Conservation (phyloP, 495 filamentous ascomycete species). For the Halenospora varia region DNA sequence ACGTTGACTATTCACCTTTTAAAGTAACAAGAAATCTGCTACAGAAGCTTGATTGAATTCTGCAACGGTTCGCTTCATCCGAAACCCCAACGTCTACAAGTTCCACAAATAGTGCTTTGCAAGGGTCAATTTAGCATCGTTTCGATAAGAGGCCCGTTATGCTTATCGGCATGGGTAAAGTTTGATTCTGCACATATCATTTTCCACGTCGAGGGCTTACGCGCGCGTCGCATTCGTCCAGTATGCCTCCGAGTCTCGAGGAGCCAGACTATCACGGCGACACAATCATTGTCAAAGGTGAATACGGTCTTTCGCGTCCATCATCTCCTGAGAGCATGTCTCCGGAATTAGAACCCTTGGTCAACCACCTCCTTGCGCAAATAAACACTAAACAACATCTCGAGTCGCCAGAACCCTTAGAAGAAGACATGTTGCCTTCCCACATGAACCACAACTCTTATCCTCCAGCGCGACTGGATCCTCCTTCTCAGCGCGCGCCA, state of each 20-base stretch:
- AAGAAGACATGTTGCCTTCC: constrained; percentile 3
- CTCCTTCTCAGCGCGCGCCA: background rate
- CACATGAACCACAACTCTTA: constrained; percentile 2
- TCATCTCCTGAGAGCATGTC: constrained; percentile 20
- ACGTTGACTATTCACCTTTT: no score
- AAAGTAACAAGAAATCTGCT: no score
- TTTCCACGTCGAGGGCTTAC: background rate
- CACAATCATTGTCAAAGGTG: constrained; percentile 23
- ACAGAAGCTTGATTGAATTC: no score
- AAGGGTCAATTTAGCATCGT: background rate
- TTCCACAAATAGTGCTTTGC: background rate
- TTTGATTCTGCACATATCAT: constrained; percentile 2
- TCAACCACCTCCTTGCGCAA: constrained; percentile 13
- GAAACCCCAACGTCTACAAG: background rate
- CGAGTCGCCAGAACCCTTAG: constrained; percentile 19
- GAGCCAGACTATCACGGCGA: constrained; percentile 13
- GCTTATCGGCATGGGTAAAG: constrained; percentile 7
- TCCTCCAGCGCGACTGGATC: background rate
- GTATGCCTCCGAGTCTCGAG: constrained; percentile 18
- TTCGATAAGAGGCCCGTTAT: constrained; percentile 1
- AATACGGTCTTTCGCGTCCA: constrained; percentile 12
- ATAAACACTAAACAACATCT: constrained; percentile 17
- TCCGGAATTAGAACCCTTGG: constrained; percentile 14
- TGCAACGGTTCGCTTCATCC: background rate
- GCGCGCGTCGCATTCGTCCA: background rate